Conservation (phyloP, 495 filamentous ascomycete genomes). For the Aspergillus leporis region DNA sequence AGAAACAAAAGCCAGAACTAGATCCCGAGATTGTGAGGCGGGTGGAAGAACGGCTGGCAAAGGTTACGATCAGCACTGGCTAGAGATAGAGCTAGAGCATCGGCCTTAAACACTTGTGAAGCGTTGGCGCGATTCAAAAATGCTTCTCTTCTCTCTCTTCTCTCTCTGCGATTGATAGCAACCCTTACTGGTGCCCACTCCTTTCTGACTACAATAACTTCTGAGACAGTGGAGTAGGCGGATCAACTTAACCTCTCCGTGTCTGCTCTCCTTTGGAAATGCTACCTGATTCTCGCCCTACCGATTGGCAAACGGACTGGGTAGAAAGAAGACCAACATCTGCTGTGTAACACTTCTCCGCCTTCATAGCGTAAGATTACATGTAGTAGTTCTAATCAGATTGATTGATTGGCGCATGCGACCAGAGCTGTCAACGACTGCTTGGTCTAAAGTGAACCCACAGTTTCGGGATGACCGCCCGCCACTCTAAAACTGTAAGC, state of each 20-base stretch:
- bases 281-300: neutral
- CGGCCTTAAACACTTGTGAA: neutral
- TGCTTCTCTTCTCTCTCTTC: too few species aligned
- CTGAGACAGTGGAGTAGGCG: neutral
- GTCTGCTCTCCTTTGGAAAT: neutral
- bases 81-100: constrained; percentile 1
- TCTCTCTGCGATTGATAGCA: neutral
- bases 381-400: neutral
- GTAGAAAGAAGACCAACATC: neutral
- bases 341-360: neutral
- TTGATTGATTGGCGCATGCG: neutral
- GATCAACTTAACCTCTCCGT: neutral
- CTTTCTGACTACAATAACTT: neutral
- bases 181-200: neutral
- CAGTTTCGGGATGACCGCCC: neutral
- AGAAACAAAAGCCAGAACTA: constrained; percentile 59
- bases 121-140: neutral
- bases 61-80: constrained; percentile 34
- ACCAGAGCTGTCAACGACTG: neutral
- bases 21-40: constrained; percentile 65
- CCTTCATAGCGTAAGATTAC: neutral
- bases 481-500: neutral
- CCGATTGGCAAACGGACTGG: neutral
- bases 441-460: neutral
- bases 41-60: constrained; percentile 59